Evolutionary conservation across 352 stramenopile species (phyloP).

Genomic region (Globisporangium solare): DNA sequence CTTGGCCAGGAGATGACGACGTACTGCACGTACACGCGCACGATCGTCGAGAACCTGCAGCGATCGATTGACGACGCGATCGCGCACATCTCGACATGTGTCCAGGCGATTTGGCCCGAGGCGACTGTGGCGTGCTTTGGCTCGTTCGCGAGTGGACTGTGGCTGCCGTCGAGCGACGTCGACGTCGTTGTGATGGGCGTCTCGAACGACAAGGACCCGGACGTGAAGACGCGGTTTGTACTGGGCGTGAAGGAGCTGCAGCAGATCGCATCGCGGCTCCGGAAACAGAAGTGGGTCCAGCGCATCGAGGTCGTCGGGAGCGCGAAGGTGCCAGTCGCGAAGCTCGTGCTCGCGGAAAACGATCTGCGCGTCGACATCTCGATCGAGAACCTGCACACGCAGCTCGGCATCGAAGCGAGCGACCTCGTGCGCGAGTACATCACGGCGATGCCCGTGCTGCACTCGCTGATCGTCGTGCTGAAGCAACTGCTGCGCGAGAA

Average conservation of each 20-base stretch:
- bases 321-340: conserved; percentile 84
- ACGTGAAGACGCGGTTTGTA: conserved; percentile 47
- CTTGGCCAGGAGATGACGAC: conserved; percentile 57
- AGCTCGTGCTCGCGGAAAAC: conserved; percentile 58
- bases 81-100: conserved; percentile 51
- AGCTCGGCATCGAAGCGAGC: conserved; percentile 75
- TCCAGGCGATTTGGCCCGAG: conserved; percentile 73
- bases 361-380: conserved; percentile 83
- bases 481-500: conserved; percentile 87
- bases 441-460: conserved; percentile 52
- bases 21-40: conserved; percentile 65
- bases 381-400: conserved; percentile 83
- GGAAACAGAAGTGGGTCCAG: conserved; percentile 65
- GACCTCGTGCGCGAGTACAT: conserved; percentile 79
- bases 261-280: conserved; percentile 42
- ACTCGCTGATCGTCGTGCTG: conserved; percentile 79
- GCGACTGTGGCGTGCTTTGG: conserved; percentile 73
- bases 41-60: conserved; percentile 44
- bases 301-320: conserved; percentile 77
- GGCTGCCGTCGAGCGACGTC: conserved; percentile 84
- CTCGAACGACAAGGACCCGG: conserved; percentile 26
- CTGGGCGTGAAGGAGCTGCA: conserved; percentile 50
- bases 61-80: conserved; percentile 70
- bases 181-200: conserved; percentile 85
- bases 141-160: conserved; percentile 84